Evolutionary conservation across 2,329 filamentous ascomycete species (phyloP).

Genomic region (Ampelomyces quisqualis): DNA sequence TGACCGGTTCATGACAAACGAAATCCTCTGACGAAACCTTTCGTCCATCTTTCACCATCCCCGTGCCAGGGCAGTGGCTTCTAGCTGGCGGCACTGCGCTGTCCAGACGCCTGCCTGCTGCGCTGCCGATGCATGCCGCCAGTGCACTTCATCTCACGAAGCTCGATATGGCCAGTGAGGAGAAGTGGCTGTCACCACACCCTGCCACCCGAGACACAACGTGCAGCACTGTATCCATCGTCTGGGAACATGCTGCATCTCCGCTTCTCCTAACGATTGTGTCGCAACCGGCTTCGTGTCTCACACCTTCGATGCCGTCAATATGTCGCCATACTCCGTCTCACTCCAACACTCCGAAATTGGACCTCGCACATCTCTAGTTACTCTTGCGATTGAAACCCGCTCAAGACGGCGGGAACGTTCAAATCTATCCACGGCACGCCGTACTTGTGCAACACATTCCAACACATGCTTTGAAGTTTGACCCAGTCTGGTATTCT

Average conservation of each 20-base stretch:
- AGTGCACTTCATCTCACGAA: slow-evolving; percentile 10
- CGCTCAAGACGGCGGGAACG: neutral
- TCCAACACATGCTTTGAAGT: too few species aligned
- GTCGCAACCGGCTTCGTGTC: slow-evolving; percentile 14
- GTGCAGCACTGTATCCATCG: slow-evolving; percentile 12
- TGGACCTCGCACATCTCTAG: neutral
- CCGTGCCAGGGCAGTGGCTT: slow-evolving; percentile 23
- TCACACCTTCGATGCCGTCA: slow-evolving; percentile 12
- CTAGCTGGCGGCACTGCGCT: slow-evolving; percentile 15
- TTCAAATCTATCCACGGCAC: neutral
- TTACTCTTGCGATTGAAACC: neutral
- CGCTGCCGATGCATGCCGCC: slow-evolving; percentile 17
- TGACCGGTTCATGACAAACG: slow-evolving; percentile 37
- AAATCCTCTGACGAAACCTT: slow-evolving; percentile 27
- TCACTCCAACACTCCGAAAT: neutral
- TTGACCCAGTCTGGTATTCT: too few species aligned
- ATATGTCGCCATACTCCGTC: slow-evolving; percentile 5
- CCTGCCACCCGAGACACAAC: slow-evolving; percentile 10
- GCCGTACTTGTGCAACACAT: neutral
- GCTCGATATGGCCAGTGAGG: slow-evolving; percentile 15
- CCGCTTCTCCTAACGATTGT: slow-evolving; percentile 13
- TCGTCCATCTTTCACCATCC: slow-evolving; percentile 24
- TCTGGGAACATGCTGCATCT: slow-evolving; percentile 11
- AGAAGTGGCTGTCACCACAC: slow-evolving; percentile 11
- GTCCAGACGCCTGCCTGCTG: slow-evolving; percentile 14